These are phyloP conservation scores for Cutaneotrichosporon dermatis DNA, from an alignment of 1,284 basidiomycete genomes.

Conservation along the genomic window DNA sequence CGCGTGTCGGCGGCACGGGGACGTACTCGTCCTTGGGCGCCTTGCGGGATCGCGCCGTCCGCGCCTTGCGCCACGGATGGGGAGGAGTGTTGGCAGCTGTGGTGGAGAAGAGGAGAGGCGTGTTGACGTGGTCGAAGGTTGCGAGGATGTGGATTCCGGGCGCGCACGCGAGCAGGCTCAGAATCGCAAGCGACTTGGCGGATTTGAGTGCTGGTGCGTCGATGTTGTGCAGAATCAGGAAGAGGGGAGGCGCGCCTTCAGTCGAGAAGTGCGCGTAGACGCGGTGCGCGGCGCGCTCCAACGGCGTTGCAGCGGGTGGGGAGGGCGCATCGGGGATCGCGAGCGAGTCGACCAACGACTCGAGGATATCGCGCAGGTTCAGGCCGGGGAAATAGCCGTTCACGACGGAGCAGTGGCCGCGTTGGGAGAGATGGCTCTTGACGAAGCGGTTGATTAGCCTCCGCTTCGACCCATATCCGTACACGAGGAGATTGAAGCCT, in stretches of 20 bases:
- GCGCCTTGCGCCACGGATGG: constrained; percentile 9
- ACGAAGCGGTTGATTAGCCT: constrained; percentile 69
- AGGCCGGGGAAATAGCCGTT: constrained; percentile 74
- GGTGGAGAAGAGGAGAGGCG: constrained; percentile 64
- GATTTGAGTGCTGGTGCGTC: constrained; percentile 68
- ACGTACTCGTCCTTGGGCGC: not conserved
- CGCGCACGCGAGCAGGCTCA: constrained; percentile 65
- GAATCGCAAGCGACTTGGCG: constrained; percentile 54
- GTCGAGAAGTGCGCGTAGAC: constrained; percentile 60
- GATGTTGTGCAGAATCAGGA: constrained; percentile 79
- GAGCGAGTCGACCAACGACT: constrained; percentile 56
- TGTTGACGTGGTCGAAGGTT: constrained; percentile 77
- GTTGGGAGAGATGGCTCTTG: constrained; percentile 52
- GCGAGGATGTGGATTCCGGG: constrained; percentile 72
- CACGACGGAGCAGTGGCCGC: constrained; percentile 68
- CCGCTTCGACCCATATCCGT: constrained; percentile 83
- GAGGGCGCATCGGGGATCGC: constrained; percentile 44
- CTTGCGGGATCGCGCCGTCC: no score
- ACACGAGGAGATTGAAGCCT: constrained; percentile 80
- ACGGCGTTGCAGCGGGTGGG: constrained; percentile 31
- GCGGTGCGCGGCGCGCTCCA: constrained; percentile 62
- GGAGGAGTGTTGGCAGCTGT: constrained; percentile 33
- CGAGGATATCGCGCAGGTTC: constrained; percentile 64
- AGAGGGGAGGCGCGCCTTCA: constrained; percentile 54
- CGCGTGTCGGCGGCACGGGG: constrained; percentile 40